Evolutionary conservation across 305 asterid species (phyloP), one percentile per base, ranked within the genome.

Genomic region (Withania somnifera): DNA sequence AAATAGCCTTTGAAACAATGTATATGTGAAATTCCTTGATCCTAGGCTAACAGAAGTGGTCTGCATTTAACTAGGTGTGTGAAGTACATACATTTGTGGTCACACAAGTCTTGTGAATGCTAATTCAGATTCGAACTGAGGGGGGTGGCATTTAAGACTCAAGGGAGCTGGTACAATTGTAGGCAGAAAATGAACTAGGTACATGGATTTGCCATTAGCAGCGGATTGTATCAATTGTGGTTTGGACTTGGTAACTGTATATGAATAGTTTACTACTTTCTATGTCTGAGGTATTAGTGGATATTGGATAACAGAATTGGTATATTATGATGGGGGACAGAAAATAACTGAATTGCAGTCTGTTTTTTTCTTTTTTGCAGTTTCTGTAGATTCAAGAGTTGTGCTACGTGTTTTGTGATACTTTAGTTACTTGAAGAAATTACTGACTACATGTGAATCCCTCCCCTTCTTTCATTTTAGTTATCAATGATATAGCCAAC

Each of bases 361-460:
- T 75, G 5, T 60, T 28, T 13, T 13, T 58, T 5, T n/a, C n/a
- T n/a, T 38, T 13, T 13, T 24, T 14, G 17, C 28, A 15, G 80
- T n/a, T 30, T 75, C 80, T 17, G 26, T 75, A 17, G 61, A 28
- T 15, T 50, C 1, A n/a, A 50, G 11, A 11, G 80, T 26, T 75
- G 56, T 45, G 60, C 60, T 26, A 69, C 6, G 0, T 15, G 40
- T 73, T 45, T 52, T 8, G 42, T 15, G 40, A 24, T 75, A 14
- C 79, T 47, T 73, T 26, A 47, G 24, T 47, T 60, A 60, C 13
- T 73, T 47, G 42, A 50, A 7, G 64, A 28, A 69, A 64, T 11
- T 50, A 63, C 83, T 63, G 42, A 88, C 84, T 89, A 85, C 47
- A 69, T 45, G 47, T 77, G 69, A 24, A 51, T 79, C 67, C 77